Evolutionary conservation across 2,329 filamentous ascomycete species (phyloP), one percentile per base, ranked within the genome.

Genomic region (Talaromyces amestolkiae): DNA sequence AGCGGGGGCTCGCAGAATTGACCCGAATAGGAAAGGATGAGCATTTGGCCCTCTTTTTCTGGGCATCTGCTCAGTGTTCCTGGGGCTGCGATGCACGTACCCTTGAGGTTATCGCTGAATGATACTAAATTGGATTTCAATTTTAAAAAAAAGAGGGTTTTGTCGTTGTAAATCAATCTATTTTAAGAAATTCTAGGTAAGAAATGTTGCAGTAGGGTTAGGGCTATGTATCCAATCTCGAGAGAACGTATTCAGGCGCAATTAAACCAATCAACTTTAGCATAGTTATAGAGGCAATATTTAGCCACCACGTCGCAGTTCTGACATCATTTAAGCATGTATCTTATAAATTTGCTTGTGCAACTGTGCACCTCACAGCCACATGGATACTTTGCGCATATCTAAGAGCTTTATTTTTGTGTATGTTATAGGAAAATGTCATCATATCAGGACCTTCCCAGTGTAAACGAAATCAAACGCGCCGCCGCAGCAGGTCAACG

Each of bases 401-500:
- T 51, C 8, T 15, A 10, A 10, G 8, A 33, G 2, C 8, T n/a
- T 33, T 33, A n/a, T 33, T 53, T 4, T 3, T 33, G 5, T 49
- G 22, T 33, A 31, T 51, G 11, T 9, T 51, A 51, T 31, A 10
- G 3, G 27, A 33, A 31, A 62, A 65, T 65, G 65, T 60, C 54
- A n/a, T 59, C 54, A 22, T 58, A 41, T 58, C 53, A 64, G 51
- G 70, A 75, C 58, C 68, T 76, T 19, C 74, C 74, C 10, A 70
- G 72, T 19, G 70, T 77, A 31, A 66, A 67, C 3, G 74, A 76
- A 39, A 67, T 76, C 24, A 75, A 76, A 62, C 72, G 72, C 22
- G 73, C 73, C 13, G 74, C 68, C 10, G 73, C 75, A 54, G 65
- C 67, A 17, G 74, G 74, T 24, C 73, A 77, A 53, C 73, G 74